phyloP scores from a whole-genome alignment of 371 early-diverging fungal species.

The Racocetra persica region DNA sequence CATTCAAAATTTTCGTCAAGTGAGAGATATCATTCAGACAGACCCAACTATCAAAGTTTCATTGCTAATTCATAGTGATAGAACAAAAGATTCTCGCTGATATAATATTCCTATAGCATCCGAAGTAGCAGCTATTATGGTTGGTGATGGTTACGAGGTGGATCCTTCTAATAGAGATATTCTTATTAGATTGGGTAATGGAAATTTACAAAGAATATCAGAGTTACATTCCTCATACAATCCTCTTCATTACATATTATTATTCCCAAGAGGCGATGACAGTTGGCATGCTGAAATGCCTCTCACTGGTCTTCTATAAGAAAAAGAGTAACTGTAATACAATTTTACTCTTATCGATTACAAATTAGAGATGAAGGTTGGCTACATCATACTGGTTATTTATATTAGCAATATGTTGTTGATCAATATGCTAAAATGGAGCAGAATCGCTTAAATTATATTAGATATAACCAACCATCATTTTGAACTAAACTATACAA shows the following conservation, averaged over 20 bases:
- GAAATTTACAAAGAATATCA: constrained; percentile 26
- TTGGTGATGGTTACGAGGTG: constrained; percentile 2
- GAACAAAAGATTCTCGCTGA: not conserved
- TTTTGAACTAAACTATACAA: constrained; percentile 16
- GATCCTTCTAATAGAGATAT: constrained; percentile 32
- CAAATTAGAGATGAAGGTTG: constrained; percentile 23
- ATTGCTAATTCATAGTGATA: not conserved
- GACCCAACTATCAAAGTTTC: not conserved
- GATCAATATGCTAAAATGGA: constrained; percentile 42
- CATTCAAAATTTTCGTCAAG: not conserved
- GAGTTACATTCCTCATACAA: constrained; percentile 40
- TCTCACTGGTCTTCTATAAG: not conserved
- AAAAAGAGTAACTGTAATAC: not conserved
- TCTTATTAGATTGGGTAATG: constrained; percentile 12
- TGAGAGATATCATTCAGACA: not conserved
- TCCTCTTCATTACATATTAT: constrained; percentile 44
- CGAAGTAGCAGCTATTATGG: constrained; percentile 14
- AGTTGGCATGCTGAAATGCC: not conserved
- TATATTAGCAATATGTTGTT: constrained; percentile 41
- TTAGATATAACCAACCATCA: constrained; percentile 11
- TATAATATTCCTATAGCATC: constrained; percentile 1
- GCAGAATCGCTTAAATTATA: constrained; percentile 14
- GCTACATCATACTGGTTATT: not conserved
- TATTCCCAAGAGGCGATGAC: constrained; percentile 44
- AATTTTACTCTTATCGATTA: constrained; percentile 35